Base-by-base conservation (phyloP, 148 eudicot genomes). In the Amaranthus cruentus region DNA sequence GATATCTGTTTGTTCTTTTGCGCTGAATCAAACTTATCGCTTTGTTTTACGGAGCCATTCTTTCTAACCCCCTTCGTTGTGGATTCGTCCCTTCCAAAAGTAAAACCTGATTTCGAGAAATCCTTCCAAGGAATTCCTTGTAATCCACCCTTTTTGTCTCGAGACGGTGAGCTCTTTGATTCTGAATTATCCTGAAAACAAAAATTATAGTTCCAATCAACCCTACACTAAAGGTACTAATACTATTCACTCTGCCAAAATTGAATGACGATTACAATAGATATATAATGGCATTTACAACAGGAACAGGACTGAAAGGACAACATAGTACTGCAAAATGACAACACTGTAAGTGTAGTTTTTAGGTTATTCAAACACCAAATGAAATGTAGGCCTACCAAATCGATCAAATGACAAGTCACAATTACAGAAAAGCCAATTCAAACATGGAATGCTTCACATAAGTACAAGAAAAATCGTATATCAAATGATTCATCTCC, bases 41-140 rank as follows among this genome's bases (percentile, higher is more conserved):
- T 89, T 72, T 79, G 87, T 70, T 81, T 86, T 66, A 79, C 89
- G 53, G 83, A 54, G 57, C 69, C 70, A 69, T 71, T 81, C 62
- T 76, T 84, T 44, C 75, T 74, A 51, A 79, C 66, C 62, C 77
- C 80, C 75, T 77, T 88, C 61, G 86, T 87, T 79, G 74, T 56
- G 74, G 82, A 61, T 60, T 81, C 91, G 68, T 81, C 90, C 75
- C 85, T 91, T 61, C 86, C 87, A 69, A 86, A 80, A 70, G 57
- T 79, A 80, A 89, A 84, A 56, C 83, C 88, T 66, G 71, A 86
- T 75, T 79, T 81, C 2, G 96, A 82, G 76, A 87, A 90, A 84
- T 90, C 90, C 78, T 88, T 95, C 97, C 92, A 95, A 4, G 93
- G 88, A 60, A 87, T 81, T 67, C 93, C 93, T 81, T 85, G 82